Conservation (phyloP, 805 yeast genomes). For the Teunomyces aglyptinius region DNA sequence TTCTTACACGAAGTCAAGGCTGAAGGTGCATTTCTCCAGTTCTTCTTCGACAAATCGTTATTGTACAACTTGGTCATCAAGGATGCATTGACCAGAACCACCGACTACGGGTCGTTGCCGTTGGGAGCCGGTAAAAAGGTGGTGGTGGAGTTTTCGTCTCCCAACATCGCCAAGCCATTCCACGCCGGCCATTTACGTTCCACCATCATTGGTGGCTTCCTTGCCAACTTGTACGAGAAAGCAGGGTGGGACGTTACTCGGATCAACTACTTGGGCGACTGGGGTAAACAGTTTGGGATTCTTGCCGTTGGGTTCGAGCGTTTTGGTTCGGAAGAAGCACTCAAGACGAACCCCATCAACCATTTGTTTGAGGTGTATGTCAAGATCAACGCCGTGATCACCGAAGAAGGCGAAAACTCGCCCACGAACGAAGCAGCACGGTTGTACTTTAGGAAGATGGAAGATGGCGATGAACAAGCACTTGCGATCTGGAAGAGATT, state of each 20-base stretch:
- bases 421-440: slow-evolving; percentile 80
- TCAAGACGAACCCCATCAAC: slow-evolving; percentile 80
- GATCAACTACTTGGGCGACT: slow-evolving; percentile 95
- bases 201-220: slow-evolving; percentile 95
- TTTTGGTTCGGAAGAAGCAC: slow-evolving; percentile 76
- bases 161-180: slow-evolving; percentile 98
- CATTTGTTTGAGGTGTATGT: slow-evolving; percentile 96
- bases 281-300: slow-evolving; percentile 99
- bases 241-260: slow-evolving; percentile 91
- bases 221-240: slow-evolving; percentile 84
- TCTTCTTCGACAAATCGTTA: slow-evolving; percentile 68
- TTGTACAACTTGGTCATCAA: slow-evolving; percentile 68
- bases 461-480: slow-evolving; percentile 85
- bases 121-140: slow-evolving; percentile 66
- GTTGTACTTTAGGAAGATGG: slow-evolving; percentile 85
- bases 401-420: slow-evolving; percentile 54
- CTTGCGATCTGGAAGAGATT: slow-evolving; percentile 78
- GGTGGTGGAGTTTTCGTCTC: slow-evolving; percentile 90
- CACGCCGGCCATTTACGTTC: slow-evolving; percentile 99
- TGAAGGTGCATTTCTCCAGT: slow-evolving; percentile 89
- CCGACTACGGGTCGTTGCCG: slow-evolving; percentile 71
- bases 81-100: slow-evolving; percentile 60
- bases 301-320: slow-evolving; percentile 88
- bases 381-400: slow-evolving; percentile 73
- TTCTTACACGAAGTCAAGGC: slow-evolving; percentile 70